Conservation (phyloP, 495 filamentous ascomycete genomes). For the Xylaria cubensis region DNA sequence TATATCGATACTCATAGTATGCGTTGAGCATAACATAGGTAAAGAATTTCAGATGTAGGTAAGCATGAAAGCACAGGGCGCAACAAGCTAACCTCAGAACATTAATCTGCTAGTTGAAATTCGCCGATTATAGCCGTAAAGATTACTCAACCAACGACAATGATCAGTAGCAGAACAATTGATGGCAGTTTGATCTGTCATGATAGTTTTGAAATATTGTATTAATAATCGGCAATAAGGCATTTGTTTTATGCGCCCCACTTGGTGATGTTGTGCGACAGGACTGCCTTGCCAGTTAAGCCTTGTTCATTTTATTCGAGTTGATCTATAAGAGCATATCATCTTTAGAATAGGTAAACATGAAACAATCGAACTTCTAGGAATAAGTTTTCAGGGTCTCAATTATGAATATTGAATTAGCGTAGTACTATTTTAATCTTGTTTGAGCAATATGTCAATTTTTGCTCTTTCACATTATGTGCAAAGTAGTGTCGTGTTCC, state of each 20-base stretch:
- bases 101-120: not conserved
- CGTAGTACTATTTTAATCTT: not conserved
- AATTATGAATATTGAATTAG: not conserved
- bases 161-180: slow-evolving; percentile 8
- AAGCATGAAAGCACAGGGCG: not conserved
- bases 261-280: no score
- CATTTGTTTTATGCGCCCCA: no score
- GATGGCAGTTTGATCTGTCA: not conserved
- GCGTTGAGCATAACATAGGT: not conserved
- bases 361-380: not conserved
- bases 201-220: not conserved
- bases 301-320: not conserved
- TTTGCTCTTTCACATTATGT: no score
- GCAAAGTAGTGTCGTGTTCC: not conserved
- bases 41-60: not conserved
- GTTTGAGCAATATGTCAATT: not conserved
- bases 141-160: not conserved
- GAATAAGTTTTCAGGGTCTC: not conserved
- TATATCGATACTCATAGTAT: not conserved
- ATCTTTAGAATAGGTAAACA: not conserved
- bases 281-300: no score
- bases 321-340: no score
- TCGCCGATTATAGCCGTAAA: not conserved
- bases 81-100: not conserved
- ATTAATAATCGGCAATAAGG: no score